A percentile compares a stretch with the other conserved stretches of the same genome.
phyloP scores from a whole-genome alignment of 2,329 filamentous ascomycete genomes.

The Ophiostoma angusticollis region DNA sequence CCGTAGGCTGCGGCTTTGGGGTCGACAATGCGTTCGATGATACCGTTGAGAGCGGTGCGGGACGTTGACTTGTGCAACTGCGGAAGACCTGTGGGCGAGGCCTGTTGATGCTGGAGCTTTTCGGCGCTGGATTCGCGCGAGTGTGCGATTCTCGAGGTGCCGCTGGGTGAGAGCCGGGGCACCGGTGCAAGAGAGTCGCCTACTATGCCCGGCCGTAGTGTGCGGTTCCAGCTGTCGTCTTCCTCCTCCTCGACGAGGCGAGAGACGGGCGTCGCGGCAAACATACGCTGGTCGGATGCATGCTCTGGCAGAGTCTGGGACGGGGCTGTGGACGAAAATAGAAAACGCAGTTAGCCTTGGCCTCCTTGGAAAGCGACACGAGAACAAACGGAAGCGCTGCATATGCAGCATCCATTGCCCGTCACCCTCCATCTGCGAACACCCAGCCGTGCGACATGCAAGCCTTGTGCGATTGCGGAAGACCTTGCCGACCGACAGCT shows the following conservation, averaged over 20 bases:
- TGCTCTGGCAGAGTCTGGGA: conserved; percentile 47
- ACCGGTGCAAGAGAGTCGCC: conserved; percentile 22
- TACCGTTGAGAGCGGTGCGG: conserved; percentile 28
- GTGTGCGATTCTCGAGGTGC: conserved; percentile 33
- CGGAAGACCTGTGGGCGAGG: conserved; percentile 19
- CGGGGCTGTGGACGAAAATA: conserved; percentile 31
- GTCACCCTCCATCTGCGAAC: background rate
- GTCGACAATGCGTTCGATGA: conserved; percentile 42
- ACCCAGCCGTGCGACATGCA: background rate
- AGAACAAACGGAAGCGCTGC: conserved; percentile 1
- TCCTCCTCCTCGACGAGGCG: conserved; percentile 43
- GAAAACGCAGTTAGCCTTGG: conserved; percentile 3
- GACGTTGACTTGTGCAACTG: conserved; percentile 28
- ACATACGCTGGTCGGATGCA: conserved; percentile 38
- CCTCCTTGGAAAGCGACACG: background rate
- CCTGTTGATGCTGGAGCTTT: conserved; percentile 27
- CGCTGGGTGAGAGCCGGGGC: conserved; percentile 8
- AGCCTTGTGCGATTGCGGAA: conserved; percentile 3
- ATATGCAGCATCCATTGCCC: background rate
- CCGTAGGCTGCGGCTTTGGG: conserved; percentile 51
- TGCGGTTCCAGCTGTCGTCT: conserved; percentile 39
- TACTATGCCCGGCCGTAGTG: conserved; percentile 31
- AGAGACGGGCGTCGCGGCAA: conserved; percentile 35
- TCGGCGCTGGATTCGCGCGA: conserved; percentile 48
- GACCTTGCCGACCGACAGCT: background rate